Evolutionary conservation across 2,329 filamentous ascomycete species (phyloP).

Genomic region (Fusarium cicatricum): DNA sequence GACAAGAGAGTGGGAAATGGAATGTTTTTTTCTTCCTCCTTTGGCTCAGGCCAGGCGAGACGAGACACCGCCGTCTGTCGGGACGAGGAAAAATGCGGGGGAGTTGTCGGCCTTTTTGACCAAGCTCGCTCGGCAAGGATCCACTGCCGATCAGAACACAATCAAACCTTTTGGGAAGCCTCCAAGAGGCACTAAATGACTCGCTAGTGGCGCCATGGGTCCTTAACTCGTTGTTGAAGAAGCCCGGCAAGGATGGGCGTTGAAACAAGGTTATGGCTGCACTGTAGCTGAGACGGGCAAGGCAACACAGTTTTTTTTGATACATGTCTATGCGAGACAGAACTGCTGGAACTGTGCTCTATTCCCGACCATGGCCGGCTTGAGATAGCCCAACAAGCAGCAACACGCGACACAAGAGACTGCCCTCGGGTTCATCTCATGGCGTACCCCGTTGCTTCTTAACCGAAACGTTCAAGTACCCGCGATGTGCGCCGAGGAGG

Average conservation of each 20-base stretch:
- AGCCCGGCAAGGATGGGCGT: too few relatives aligned
- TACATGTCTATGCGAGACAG: too few relatives aligned
- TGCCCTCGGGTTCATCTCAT: too few relatives aligned
- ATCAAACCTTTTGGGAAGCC: conserved; percentile 9
- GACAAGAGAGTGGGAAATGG: conserved; percentile 16
- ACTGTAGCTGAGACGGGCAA: too few relatives aligned
- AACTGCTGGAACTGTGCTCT: too few relatives aligned
- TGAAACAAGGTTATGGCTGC: too few relatives aligned
- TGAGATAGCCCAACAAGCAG: neutral
- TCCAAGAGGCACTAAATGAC: conserved; percentile 32
- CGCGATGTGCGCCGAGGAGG: neutral
- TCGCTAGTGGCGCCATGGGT: conserved; percentile 36
- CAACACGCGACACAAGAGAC: too few relatives aligned
- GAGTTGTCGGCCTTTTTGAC: conserved; percentile 33
- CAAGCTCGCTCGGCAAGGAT: conserved; percentile 25
- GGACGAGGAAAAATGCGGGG: conserved; percentile 38
- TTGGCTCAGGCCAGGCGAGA: neutral
- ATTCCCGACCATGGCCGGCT: neutral
- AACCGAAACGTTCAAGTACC: neutral
- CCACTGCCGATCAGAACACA: conserved; percentile 43
- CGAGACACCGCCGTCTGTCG: conserved; percentile 24
- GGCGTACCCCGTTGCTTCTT: too few relatives aligned
- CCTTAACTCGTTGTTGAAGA: neutral
- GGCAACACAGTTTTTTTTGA: too few relatives aligned
- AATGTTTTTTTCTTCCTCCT: conserved; percentile 18